Base-by-base conservation (phyloP, 257 asterid species). In the Jacaranda mimosifolia region DNA sequence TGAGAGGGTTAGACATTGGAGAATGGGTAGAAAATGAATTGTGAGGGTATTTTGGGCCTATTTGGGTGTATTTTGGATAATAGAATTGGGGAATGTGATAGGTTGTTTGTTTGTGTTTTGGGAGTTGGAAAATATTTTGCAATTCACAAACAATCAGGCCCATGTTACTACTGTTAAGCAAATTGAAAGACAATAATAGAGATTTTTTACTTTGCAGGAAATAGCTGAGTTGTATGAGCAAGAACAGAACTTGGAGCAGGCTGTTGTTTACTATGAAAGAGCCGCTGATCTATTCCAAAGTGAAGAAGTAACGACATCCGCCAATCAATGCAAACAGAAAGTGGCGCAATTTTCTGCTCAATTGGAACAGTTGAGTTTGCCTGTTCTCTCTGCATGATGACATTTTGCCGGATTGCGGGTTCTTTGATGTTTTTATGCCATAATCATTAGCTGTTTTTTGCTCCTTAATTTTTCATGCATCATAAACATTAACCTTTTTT, bases 241-340 rank as follows among this genome's bases (percentile, higher is more conserved):
- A 82, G 96, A 91, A 51, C 96, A 89, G 80, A 87, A 90, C 75
- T 80, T 95, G 86, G 96, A 89, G 68, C 87, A 91, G 84, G 90
- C 99, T 74, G 87, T 93, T 80, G 86, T 68, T 70, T 91, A 86
- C 90, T 93, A 91, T 80, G 97, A 93, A 74, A 90, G 76, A 85
- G 97, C 99, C 77, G 87, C 97, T 85, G 99, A 95, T 83, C 96
- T 93, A 83, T 95, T 90, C 83, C 91, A 87, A 85, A 88, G 93
- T 76, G 98, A 95, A 84, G 97, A 93, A 15, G 96, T 82, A 17
- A 90, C 93, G 17, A 85, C 98, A 67, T 77, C 94, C 66, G 97
- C 98, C 70, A 94, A 93, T 82, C 98, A 94, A 79, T 94, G 99
- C 96, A 91, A 89, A 82, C 97, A 90, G 86, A 94, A 92, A 87